Evolutionary conservation across 1,139 yeast species (phyloP).

Genomic region (Blastobotrys petasosporus): DNA sequence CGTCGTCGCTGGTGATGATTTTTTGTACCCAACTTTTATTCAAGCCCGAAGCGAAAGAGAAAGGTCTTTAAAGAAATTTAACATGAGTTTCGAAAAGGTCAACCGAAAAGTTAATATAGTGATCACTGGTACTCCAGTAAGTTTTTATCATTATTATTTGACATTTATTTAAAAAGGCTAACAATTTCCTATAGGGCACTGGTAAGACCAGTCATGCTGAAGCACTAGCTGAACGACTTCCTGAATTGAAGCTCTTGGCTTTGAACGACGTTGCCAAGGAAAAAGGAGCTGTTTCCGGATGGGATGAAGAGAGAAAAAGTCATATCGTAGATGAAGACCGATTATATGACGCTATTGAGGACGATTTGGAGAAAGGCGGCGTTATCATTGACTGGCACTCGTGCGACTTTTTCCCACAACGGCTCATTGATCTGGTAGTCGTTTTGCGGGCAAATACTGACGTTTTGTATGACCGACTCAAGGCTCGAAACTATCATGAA

Average conservation of each 20-base stretch:
- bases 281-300: conserved; percentile 71
- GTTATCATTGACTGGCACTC: conserved; percentile 93
- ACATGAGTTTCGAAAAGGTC: background rate
- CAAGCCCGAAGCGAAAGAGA: too few species aligned
- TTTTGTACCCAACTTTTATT: too few species aligned
- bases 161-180: background rate
- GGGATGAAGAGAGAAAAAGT: conserved; percentile 78
- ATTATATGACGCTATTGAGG: conserved; percentile 73
- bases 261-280: conserved; percentile 81
- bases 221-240: conserved; percentile 48
- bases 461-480: conserved; percentile 65
- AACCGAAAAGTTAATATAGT: conserved; percentile 50
- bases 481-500: conserved; percentile 62
- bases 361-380: conserved; percentile 78
- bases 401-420: conserved; percentile 90
- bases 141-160: conserved; percentile 13
- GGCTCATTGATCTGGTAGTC: conserved; percentile 84
- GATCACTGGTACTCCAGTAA: conserved; percentile 83
- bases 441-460: conserved; percentile 78
- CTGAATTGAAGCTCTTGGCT: conserved; percentile 52
- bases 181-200: conserved; percentile 50
- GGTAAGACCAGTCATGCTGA: conserved; percentile 89
- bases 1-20: too few species aligned
- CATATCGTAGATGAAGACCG: conserved; percentile 88
- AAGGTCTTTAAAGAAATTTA: too few species aligned